Evolutionary conservation across 2,329 filamentous ascomycete genomes (phyloP).

Genomic region (Teratosphaeria gauchensis): DNA sequence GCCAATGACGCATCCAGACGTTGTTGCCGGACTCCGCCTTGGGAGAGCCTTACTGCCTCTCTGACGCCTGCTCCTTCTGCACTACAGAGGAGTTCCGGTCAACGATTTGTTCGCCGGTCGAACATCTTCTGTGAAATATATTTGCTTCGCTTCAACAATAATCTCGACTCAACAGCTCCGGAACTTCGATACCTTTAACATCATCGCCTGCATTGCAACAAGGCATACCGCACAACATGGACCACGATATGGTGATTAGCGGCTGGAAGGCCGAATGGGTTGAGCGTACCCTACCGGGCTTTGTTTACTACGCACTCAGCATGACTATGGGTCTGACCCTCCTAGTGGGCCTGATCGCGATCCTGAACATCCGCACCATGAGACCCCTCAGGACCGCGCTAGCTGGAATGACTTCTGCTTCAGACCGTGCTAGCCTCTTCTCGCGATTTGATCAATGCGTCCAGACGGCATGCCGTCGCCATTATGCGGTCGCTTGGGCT

Average conservation of each 20-base stretch:
- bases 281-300: background rate
- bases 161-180: background rate
- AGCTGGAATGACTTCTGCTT: background rate
- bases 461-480: conserved; percentile 2
- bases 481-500: conserved; percentile 7
- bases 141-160: background rate
- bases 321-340: background rate
- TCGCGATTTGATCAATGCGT: conserved; percentile 3
- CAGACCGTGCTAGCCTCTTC: background rate
- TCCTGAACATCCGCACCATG: background rate
- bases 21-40: background rate
- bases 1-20: background rate
- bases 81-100: background rate
- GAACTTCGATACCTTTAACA: background rate
- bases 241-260: background rate
- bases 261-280: background rate
- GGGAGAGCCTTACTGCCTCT: background rate
- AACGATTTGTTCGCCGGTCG: background rate
- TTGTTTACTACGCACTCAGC: background rate
- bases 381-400: background rate
- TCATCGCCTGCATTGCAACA: background rate
- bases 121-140: background rate
- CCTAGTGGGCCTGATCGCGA: background rate
- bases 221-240: background rate
- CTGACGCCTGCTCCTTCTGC: background rate